Base-by-base conservation (phyloP, 192 early-diverging fungal genomes). In the Cladochytrium replicatum region DNA sequence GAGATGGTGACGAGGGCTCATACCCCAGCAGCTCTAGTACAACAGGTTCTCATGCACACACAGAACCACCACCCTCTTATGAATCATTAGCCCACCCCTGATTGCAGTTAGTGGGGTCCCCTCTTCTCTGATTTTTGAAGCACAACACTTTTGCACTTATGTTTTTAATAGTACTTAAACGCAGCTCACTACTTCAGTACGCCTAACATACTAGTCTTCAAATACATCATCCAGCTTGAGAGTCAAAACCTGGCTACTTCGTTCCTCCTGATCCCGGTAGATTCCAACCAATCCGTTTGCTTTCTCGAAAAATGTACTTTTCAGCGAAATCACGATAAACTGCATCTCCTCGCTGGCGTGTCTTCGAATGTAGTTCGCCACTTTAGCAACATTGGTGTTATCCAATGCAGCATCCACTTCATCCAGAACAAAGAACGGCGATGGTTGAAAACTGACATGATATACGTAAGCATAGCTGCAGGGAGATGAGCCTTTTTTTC, bases 361-460 rank as follows among this genome's bases (percentile, higher is more conserved):
- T 49, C 81, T 75, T 25, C 84, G 78, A 46, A 99, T 79, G 58
- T 97, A 99, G 48, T 81, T 77, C 0, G 89, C 88, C 31, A 99
- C 85, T 63, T 85, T 84, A 22, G 84, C 75, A 5, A 99, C 96
- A 51, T 99, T 99, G 43, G 89, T 79, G 63, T 92, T 90, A 60
- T 99, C 96, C 9, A 99, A 71, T 1, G 96, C 96, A 2, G 96
- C 96, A 64, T 99, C 96, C 6, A 99, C 91, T 67, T 99, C 96
- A 59, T 99, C 96, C 28, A 99, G 72, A 7, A 99, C 90, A 84
- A 99, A 99, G 71, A 99, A 99, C 2, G 96, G 96, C 4, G 96
- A 86, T 6, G 93, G 96, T 25, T 84, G 85, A 78, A 80, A 93
- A 15, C 84, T 78, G 52, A 21, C 34, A 52, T 53, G 57, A 39